phyloP scores from a whole-genome alignment of 2,329 filamentous ascomycete species.

The Venturia pyrina region DNA sequence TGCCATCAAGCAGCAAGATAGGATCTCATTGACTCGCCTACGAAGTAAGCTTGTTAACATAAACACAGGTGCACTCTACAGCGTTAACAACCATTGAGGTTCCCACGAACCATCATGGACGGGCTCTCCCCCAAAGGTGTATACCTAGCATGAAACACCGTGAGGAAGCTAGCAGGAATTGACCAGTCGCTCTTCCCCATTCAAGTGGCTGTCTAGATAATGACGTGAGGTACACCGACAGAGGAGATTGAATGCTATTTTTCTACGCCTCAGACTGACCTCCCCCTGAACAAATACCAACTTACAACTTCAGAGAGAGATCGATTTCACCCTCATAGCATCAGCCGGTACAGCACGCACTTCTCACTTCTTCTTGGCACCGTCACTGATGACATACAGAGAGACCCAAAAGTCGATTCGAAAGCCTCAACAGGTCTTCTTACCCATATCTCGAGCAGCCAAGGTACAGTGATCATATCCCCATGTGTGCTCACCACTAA shows the following conservation, averaged over 20 bases:
- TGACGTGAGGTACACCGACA: background rate
- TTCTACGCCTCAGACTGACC: background rate
- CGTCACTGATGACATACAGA: background rate
- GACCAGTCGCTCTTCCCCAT: background rate
- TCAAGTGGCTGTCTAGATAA: background rate
- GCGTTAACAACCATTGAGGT: no score
- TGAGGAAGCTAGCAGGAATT: background rate
- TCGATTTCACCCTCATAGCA: background rate
- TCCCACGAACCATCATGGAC: no score
- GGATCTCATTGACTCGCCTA: no score
- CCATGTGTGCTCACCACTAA: background rate
- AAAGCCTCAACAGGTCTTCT: background rate
- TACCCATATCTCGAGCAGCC: background rate
- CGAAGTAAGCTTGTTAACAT: no score
- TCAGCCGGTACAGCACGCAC: background rate
- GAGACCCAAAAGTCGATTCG: background rate
- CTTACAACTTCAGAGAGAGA: background rate
- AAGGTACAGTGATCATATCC: background rate
- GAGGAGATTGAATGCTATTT: background rate
- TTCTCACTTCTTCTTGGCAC: background rate
- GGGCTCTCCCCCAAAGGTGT: no score
- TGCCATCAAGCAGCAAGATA: no score
- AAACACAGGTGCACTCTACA: no score
- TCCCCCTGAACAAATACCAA: background rate
- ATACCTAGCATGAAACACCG: no score